Evolutionary conservation across 108 stramenopile species (phyloP).

Genomic region (Ochromonas danica): DNA sequence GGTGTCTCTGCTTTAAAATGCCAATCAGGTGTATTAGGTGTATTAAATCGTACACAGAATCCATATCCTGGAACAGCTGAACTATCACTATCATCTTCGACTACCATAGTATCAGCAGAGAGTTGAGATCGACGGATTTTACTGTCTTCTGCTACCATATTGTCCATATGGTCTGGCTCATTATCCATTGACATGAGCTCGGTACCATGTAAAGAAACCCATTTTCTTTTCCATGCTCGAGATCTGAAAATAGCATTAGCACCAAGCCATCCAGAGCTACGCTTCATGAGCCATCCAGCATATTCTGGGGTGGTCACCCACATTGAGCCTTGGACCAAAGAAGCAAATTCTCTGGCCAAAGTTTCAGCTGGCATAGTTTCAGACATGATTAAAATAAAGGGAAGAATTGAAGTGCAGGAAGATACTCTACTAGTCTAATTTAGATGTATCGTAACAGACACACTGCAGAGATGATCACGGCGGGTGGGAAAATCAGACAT

Average conservation of each 20-base stretch:
- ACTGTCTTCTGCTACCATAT: too few species aligned
- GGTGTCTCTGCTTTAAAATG: neutral
- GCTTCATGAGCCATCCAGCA: conserved; percentile 3
- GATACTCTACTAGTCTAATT: too few species aligned
- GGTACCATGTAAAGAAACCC: conserved; percentile 26
- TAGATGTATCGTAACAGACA: too few species aligned
- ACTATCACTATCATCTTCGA: neutral
- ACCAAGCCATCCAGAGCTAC: neutral
- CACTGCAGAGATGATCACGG: too few species aligned
- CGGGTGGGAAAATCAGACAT: too few species aligned
- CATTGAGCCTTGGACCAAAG: too few species aligned
- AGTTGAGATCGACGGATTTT: neutral
- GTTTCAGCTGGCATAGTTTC: too few species aligned
- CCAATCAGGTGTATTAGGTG: neutral
- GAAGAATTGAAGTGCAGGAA: too few species aligned
- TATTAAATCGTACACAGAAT: neutral
- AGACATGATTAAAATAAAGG: too few species aligned
- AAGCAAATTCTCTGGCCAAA: too few species aligned
- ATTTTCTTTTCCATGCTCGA: neutral
- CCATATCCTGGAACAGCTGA: neutral
- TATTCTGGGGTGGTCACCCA: conserved; percentile 21
- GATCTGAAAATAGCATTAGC: neutral
- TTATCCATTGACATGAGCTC: neutral
- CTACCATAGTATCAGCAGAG: neutral
- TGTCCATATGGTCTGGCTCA: neutral